Evolutionary conservation across 352 stramenopile genomes (phyloP).

Genomic region (Phytophthora gonapodyides): DNA sequence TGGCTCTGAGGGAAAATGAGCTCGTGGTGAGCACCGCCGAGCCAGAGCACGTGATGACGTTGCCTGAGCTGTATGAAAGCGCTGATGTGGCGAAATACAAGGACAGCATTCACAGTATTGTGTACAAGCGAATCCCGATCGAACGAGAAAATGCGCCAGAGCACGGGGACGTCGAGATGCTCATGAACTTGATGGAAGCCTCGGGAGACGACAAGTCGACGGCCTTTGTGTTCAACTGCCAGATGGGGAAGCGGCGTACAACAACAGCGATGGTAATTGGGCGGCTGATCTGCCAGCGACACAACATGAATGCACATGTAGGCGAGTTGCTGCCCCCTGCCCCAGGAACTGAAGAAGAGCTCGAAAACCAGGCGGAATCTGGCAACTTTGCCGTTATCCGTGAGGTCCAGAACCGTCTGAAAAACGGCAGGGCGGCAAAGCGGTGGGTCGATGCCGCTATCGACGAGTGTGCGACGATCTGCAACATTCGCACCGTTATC

Average conservation of each 20-base stretch:
- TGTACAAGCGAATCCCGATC: conserved; percentile 78
- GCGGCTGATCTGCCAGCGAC: conserved; percentile 66
- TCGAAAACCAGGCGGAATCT: conserved; percentile 20
- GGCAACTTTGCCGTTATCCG: conserved; percentile 76
- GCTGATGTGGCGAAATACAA: conserved; percentile 38
- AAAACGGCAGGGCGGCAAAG: conserved; percentile 63
- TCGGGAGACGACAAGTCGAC: conserved; percentile 42
- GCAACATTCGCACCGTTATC: conserved; percentile 84
- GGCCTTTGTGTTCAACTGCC: conserved; percentile 89
- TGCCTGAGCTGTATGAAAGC: conserved; percentile 71
- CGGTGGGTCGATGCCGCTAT: conserved; percentile 77
- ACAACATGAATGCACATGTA: conserved; percentile 22
- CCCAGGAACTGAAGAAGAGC: conserved; percentile 9
- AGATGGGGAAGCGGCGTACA: conserved; percentile 86
- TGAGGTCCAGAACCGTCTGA: conserved; percentile 60
- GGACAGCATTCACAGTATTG: conserved; percentile 49
- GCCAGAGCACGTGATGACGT: conserved; percentile 56
- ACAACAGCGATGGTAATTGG: conserved; percentile 78
- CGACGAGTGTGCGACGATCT: conserved; percentile 68
- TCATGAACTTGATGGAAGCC: conserved; percentile 63
- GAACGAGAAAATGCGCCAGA: conserved; percentile 84
- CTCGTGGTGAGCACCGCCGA: conserved; percentile 45
- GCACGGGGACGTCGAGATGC: conserved; percentile 68
- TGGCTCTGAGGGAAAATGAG: conserved; percentile 68
- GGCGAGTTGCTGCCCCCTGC: conserved; percentile 7